Evolutionary conservation across 768 basidiomycete species (phyloP).

Genomic region (Russula sp.): DNA sequence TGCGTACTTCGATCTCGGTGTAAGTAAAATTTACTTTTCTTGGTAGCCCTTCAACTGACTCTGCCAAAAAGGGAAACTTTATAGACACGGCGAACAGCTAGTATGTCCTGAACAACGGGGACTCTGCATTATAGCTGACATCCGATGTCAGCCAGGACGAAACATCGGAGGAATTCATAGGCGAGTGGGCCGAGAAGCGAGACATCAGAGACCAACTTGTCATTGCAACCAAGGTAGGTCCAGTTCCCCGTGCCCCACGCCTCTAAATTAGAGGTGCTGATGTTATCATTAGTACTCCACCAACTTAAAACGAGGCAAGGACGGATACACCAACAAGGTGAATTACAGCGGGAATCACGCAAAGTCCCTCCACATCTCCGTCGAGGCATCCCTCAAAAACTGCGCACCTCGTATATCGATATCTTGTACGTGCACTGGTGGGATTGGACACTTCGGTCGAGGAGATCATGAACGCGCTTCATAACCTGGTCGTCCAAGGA

Average conservation of each 20-base stretch:
- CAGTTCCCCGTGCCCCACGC: background rate
- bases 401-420: constrained; percentile 56
- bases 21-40: background rate
- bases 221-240: constrained; percentile 33
- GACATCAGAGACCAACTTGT: constrained; percentile 42
- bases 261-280: background rate
- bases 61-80: constrained; percentile 33
- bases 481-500: constrained; percentile 42
- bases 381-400: constrained; percentile 46
- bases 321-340: constrained; percentile 35
- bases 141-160: constrained; percentile 31
- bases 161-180: constrained; percentile 39
- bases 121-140: background rate
- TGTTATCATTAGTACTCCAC: constrained; percentile 32
- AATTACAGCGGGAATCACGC: constrained; percentile 45
- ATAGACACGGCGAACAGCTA: constrained; percentile 42
- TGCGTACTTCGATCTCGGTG: constrained; percentile 40
- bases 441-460: constrained; percentile 44
- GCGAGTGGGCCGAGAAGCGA: constrained; percentile 42
- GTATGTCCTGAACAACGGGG: constrained; percentile 21
- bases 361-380: constrained; percentile 38
- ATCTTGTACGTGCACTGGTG: constrained; percentile 56
- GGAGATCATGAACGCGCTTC: constrained; percentile 34
- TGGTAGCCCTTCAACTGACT: background rate
- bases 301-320: constrained; percentile 30